Evolutionary conservation across 129 eudicot genomes (phyloP).

Genomic region (Dittrichia graveolens): DNA sequence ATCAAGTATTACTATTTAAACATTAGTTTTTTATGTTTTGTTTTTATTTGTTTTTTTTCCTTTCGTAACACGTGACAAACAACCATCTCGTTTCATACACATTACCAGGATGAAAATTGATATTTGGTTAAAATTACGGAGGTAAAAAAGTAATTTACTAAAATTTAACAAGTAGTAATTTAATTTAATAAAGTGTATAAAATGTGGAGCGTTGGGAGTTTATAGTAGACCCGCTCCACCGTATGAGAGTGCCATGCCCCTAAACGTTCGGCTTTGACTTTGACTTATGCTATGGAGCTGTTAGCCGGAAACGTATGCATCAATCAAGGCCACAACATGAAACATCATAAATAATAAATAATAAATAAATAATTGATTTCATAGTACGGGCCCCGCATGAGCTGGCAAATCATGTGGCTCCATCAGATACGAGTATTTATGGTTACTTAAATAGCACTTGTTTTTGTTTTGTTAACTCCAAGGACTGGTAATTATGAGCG

Average conservation of each 20-base stretch:
- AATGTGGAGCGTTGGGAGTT: neutral
- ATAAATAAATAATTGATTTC: slow-evolving; percentile 1
- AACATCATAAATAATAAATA: neutral
- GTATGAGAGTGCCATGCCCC: slow-evolving; percentile 30
- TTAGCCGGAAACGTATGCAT: slow-evolving; percentile 28
- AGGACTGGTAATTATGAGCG: too few species aligned
- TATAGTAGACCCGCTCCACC: slow-evolving; percentile 20
- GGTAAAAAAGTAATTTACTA: too few species aligned
- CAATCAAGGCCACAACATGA: slow-evolving; percentile 26
- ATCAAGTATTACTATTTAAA: too few species aligned
- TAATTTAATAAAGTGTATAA: neutral
- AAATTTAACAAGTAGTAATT: too few species aligned
- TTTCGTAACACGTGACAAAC: too few species aligned
- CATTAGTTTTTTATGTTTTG: too few species aligned
- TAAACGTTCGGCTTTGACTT: slow-evolving; percentile 35
- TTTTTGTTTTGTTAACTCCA: neutral
- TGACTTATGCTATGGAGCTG: slow-evolving; percentile 36
- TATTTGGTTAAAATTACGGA: too few species aligned
- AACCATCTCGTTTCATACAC: too few species aligned
- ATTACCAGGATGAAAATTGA: too few species aligned
- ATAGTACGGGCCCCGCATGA: slow-evolving; percentile 32
- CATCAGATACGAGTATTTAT: slow-evolving; percentile 23
- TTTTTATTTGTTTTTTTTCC: too few species aligned
- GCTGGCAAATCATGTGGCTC: slow-evolving; percentile 42
- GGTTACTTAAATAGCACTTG: neutral